phyloP scores from a whole-genome alignment of 2,329 filamentous ascomycete genomes.

The Clarireedia homoeocarpa region DNA sequence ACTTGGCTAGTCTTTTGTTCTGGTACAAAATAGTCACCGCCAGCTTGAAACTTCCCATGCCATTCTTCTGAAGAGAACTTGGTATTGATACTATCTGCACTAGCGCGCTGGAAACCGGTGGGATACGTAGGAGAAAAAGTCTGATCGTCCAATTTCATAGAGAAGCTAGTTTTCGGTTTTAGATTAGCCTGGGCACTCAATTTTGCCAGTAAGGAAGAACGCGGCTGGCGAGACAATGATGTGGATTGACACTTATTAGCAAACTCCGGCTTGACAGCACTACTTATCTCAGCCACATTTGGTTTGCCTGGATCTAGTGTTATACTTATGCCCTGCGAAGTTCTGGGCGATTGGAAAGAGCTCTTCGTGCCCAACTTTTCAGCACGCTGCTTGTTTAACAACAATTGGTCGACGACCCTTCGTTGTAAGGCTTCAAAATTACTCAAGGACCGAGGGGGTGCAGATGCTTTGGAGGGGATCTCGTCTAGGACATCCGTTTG shows the following conservation, averaged over 20 bases:
- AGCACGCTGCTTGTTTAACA: conserved; percentile 17
- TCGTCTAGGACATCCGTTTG: conserved; percentile 17
- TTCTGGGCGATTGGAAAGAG: neutral
- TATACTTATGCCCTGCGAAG: neutral
- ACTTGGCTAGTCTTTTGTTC: conserved; percentile 15
- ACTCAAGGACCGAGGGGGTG: conserved; percentile 14
- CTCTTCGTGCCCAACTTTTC: neutral
- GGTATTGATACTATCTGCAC: conserved; percentile 54
- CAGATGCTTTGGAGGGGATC: neutral
- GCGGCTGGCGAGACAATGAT: conserved; percentile 2
- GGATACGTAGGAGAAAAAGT: conserved; percentile 32
- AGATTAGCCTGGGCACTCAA: conserved; percentile 19
- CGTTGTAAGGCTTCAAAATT: conserved; percentile 21
- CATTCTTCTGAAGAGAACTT: conserved; percentile 46
- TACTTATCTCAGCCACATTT: conserved; percentile 7
- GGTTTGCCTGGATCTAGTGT: conserved; percentile 9
- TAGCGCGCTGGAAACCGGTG: conserved; percentile 41
- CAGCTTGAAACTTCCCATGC: conserved; percentile 29
- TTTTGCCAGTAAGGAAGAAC: conserved; percentile 8
- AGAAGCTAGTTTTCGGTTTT: conserved; percentile 28
- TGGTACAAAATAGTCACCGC: conserved; percentile 25
- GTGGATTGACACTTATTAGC: conserved; percentile 9
- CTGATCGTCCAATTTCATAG: conserved; percentile 38
- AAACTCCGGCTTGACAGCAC: conserved; percentile 15
- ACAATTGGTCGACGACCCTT: conserved; percentile 18